Evolutionary conservation across 345 rosid species (phyloP).

Genomic region (Rubroshorea leprosula): DNA sequence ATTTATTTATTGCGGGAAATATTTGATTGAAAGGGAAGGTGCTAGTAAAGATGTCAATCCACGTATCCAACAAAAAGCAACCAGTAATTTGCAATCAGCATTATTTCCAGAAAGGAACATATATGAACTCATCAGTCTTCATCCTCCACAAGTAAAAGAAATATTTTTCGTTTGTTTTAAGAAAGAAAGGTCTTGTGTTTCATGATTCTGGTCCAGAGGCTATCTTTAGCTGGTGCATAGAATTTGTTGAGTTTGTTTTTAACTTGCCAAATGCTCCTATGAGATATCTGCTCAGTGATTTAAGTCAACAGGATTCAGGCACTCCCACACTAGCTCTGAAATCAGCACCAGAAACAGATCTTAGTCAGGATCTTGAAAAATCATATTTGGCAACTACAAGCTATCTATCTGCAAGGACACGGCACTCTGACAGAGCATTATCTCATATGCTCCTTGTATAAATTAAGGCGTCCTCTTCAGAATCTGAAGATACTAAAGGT

Average conservation of each 20-base stretch:
- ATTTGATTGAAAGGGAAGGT: slow-evolving; percentile 24
- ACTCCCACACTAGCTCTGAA: slow-evolving; percentile 9
- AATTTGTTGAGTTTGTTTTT: slow-evolving; percentile 21
- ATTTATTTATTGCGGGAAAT: slow-evolving; percentile 47
- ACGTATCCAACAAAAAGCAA: slow-evolving; percentile 20
- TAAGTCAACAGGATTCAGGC: slow-evolving; percentile 11
- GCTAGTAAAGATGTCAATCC: slow-evolving; percentile 24
- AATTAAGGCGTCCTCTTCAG: background rate
- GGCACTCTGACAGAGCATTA: slow-evolving; percentile 16
- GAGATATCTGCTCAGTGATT: slow-evolving; percentile 26
- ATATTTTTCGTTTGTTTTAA: slow-evolving; percentile 33
- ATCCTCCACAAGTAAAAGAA: slow-evolving; percentile 29
- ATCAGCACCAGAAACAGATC: slow-evolving; percentile 9
- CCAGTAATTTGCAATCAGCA: slow-evolving; percentile 17
- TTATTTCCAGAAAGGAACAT: slow-evolving; percentile 15
- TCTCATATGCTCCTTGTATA: slow-evolving; percentile 6
- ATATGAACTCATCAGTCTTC: slow-evolving; percentile 8
- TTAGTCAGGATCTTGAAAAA: slow-evolving; percentile 20
- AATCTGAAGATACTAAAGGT: background rate
- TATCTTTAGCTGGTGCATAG: slow-evolving; percentile 19
- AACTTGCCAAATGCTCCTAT: slow-evolving; percentile 17
- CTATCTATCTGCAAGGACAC: slow-evolving; percentile 16
- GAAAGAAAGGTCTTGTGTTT: slow-evolving; percentile 15
- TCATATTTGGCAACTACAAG: slow-evolving; percentile 15
- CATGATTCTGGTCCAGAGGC: slow-evolving; percentile 11